Evolutionary conservation across 2,329 filamentous ascomycete genomes (phyloP), one percentile per base, ranked within the genome.

Genomic region (Exophiala oligosperma): DNA sequence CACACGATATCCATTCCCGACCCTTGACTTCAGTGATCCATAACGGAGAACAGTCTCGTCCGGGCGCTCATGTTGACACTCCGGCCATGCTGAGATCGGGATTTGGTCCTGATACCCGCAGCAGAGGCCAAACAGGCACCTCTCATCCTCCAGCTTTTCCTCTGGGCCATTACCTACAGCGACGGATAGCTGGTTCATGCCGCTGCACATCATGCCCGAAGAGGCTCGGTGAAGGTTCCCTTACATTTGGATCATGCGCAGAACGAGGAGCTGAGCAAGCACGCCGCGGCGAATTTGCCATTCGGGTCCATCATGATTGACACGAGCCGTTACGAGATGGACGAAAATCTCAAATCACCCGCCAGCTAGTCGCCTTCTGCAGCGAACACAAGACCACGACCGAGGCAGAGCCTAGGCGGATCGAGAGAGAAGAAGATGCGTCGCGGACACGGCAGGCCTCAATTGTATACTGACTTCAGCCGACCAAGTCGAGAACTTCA

Each of bases 271-370:
- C 83, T 85, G 32, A 84, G 87, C 62, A 80, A 81, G 14, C 76
- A 75, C 3, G 85, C 85, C 0, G 85, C 84, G 0, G 79, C 85
- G 65, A 79, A 83, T n/a, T 77, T 81, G 50, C 54, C 54, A 47
- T 64, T 90, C 65, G 87, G 90, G 72, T 84, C 81, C 62, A 89
- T 91, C 69, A 90, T 91, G 87, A 84, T 90, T 0, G 88, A 91
- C 72, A 91, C 91, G 87, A 84, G 80, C 57, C 87, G 90, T 69
- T 84, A 88, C 68, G 86, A 88, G 64, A 85, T 85, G 65, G 85
- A 81, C 54, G 86, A 90, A 73, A 91, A 91, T 68, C 75, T 91
- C 75, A 79, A 2, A 79, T 83, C 68, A 90, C 87, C 21, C 77
- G 77, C 51, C 84, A 88, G 64, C 73, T 90, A 51, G 84, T 85